Evolutionary conservation across 208 protist genomes (phyloP).

Genomic region (Acanthamoeba castellanii): DNA sequence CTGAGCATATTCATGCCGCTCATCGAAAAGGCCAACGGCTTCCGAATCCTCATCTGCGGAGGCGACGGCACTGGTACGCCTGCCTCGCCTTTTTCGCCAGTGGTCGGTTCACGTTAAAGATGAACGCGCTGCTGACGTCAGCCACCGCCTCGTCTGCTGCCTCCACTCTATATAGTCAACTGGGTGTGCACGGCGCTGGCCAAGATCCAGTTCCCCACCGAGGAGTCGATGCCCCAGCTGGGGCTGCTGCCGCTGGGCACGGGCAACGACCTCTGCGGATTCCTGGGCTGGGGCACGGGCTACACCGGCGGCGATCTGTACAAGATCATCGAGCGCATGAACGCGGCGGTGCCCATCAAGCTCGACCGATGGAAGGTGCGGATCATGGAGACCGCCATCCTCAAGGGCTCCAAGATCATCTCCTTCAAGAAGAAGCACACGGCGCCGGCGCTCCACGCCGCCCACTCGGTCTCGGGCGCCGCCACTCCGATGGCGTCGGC

Average conservation of each 20-base stretch:
- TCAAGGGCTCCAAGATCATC: constrained; percentile 67
- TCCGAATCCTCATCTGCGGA: constrained; percentile 44
- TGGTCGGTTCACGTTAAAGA: background rate
- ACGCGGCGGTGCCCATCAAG: background rate
- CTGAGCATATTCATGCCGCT: constrained; percentile 47
- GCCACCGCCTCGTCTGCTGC: background rate
- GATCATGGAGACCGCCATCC: constrained; percentile 32
- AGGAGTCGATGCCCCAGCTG: constrained; percentile 47
- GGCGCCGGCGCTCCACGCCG: background rate
- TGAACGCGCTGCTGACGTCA: background rate
- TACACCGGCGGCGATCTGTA: constrained; percentile 54
- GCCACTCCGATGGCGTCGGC: background rate
- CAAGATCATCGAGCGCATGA: constrained; percentile 21
- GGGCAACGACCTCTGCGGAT: constrained; percentile 55
- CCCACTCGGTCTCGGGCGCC: background rate
- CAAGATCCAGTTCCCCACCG: constrained; percentile 21
- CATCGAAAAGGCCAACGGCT: constrained; percentile 59
- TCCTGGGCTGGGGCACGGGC: constrained; percentile 55
- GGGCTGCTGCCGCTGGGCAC: constrained; percentile 55
- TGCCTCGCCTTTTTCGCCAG: background rate
- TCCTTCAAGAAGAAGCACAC: constrained; percentile 68
- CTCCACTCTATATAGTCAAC: background rate
- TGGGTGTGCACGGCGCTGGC: constrained; percentile 61
- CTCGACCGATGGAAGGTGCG: constrained; percentile 59
- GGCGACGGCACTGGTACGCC: constrained; percentile 46